Evolutionary conservation across 805 yeast genomes (phyloP).

Genomic region (Metschnikowia aberdeeniae): DNA sequence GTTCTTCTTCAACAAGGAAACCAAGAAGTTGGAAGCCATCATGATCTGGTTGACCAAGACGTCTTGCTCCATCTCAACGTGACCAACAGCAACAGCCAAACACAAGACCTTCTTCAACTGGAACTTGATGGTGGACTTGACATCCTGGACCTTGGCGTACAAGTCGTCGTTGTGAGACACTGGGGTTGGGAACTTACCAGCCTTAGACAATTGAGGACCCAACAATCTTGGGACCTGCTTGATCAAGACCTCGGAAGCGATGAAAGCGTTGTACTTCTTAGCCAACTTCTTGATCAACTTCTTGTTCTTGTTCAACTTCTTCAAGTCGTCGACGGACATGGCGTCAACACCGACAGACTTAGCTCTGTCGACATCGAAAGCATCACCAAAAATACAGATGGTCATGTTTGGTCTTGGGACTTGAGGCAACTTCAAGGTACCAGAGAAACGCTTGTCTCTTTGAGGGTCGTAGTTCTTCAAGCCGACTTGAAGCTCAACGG

Average conservation of each 20-base stretch:
- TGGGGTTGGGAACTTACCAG: constrained; percentile 99
- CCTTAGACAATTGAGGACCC: constrained; percentile 99
- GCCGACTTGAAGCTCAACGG: constrained; percentile 99
- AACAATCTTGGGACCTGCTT: constrained; percentile 99
- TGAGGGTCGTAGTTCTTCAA: constrained; percentile 99
- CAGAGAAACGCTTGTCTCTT: constrained; percentile 99
- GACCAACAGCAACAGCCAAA: constrained; percentile 98
- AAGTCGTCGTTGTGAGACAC: constrained; percentile 99
- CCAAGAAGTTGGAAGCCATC: constrained; percentile 99
- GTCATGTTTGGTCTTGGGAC: constrained; percentile 99
- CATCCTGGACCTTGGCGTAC: constrained; percentile 92
- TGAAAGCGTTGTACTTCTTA: constrained; percentile 99
- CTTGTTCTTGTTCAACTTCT: constrained; percentile 99
- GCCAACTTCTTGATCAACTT: constrained; percentile 99
- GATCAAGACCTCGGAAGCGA: constrained; percentile 98
- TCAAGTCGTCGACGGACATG: constrained; percentile 99
- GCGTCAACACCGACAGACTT: constrained; percentile 99
- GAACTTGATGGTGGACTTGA: constrained; percentile 99
- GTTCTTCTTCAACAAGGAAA: constrained; percentile 99
- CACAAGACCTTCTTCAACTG: constrained; percentile 99
- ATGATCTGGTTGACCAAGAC: constrained; percentile 94
- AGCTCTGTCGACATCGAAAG: constrained; percentile 99
- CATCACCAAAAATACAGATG: constrained; percentile 99
- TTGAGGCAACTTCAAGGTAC: constrained; percentile 95
- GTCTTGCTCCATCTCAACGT: constrained; percentile 99